These are phyloP conservation scores for Solanum commersonii DNA, from an alignment of 257 asterid species.

Conservation along the genomic window DNA sequence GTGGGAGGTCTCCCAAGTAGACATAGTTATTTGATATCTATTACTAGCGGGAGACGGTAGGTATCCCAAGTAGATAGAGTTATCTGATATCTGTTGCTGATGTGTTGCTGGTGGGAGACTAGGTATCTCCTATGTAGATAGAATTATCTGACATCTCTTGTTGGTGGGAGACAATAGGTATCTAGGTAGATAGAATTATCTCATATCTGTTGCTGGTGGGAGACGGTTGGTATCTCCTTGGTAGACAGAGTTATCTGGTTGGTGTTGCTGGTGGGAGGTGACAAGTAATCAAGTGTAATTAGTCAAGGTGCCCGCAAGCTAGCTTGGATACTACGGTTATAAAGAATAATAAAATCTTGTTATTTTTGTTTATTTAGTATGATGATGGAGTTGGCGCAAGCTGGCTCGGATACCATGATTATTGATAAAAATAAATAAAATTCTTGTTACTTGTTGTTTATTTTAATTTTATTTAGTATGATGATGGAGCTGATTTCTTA, in stretches of 20 bases:
- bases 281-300: background rate
- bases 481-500: background rate
- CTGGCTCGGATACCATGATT: background rate
- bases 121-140: no score
- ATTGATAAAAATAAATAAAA: no score
- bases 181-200: background rate
- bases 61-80: no score
- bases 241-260: background rate
- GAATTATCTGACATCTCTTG: no score
- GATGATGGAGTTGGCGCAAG: background rate
- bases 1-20: no score
- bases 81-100: no score
- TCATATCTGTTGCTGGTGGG: background rate
- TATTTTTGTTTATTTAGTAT: no score
- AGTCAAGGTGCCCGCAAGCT: background rate
- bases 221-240: background rate
- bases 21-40: no score
- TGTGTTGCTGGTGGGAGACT: no score
- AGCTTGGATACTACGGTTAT: background rate
- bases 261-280: background rate
- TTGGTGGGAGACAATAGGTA: background rate
- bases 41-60: no score
- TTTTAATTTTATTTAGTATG: background rate
- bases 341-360: background rate
- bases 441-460: background rate